A percentile compares a stretch with the other conserved stretches of the same genome.
These are phyloP conservation scores for Porcisia deanei DNA, from an alignment of 208 protist genomes.

Conservation along the genomic window DNA sequence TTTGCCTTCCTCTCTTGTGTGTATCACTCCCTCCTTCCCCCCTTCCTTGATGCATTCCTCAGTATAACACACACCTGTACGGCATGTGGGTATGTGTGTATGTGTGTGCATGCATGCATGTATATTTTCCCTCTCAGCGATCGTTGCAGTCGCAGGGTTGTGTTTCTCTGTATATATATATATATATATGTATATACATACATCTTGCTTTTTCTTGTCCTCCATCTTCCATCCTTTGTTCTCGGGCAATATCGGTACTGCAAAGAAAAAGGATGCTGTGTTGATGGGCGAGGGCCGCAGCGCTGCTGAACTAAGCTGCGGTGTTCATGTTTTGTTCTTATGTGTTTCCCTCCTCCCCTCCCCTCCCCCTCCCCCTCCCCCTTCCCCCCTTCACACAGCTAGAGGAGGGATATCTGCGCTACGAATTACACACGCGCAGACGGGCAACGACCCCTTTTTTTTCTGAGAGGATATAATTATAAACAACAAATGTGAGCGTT, in stretches of 20 bases:
- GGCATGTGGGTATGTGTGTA: background rate
- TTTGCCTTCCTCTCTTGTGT: background rate
- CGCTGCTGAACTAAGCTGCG: no score
- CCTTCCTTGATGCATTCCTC: background rate
- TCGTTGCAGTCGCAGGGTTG: background rate
- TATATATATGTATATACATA: conserved; percentile 7
- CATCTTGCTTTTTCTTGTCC: background rate
- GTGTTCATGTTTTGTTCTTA: no score
- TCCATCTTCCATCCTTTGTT: background rate
- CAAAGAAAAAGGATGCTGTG: no score
- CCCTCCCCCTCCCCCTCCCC: background rate
- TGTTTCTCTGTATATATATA: conserved; percentile 9
- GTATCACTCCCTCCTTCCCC: background rate
- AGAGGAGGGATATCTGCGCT: no score
- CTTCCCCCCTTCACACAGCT: background rate
- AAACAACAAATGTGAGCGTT: no score
- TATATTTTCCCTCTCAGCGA: no score
- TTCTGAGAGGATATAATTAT: no score
- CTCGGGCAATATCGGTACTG: no score
- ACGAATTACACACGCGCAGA: no score
- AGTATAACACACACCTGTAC: background rate
- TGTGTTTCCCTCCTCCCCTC: background rate
- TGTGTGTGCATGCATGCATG: background rate
- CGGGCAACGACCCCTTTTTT: no score
- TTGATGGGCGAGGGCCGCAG: no score